Evolutionary conservation across 2,329 filamentous ascomycete species (phyloP).

Genomic region (Ophiocordyceps camponoti-floridani): DNA sequence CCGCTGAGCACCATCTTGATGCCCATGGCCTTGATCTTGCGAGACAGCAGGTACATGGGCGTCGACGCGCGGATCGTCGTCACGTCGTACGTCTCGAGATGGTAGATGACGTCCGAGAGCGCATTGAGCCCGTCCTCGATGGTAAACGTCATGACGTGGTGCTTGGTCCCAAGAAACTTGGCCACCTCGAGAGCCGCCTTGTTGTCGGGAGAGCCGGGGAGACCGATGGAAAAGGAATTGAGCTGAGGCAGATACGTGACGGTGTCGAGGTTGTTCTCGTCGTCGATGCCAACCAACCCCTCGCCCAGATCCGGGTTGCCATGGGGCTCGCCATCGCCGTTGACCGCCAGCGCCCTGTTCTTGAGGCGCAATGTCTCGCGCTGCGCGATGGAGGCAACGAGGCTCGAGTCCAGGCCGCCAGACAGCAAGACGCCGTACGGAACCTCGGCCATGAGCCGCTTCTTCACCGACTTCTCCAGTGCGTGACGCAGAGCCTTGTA

Average conservation of each 20-base stretch:
- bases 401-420: slow-evolving; percentile 84
- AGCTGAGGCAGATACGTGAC: slow-evolving; percentile 85
- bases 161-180: slow-evolving; percentile 91
- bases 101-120: slow-evolving; percentile 92
- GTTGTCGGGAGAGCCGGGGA: slow-evolving; percentile 83
- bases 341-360: slow-evolving; percentile 37
- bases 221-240: slow-evolving; percentile 96
- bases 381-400: slow-evolving; percentile 91
- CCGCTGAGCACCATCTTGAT: slow-evolving; percentile 99
- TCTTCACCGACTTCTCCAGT: slow-evolving; percentile 81
- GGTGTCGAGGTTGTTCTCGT: slow-evolving; percentile 74
- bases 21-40: slow-evolving; percentile 99
- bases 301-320: slow-evolving; percentile 42
- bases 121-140: slow-evolving; percentile 95
- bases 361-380: slow-evolving; percentile 71
- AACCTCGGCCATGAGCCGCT: slow-evolving; percentile 96
- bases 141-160: slow-evolving; percentile 96
- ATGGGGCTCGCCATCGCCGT: slow-evolving; percentile 22
- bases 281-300: slow-evolving; percentile 83
- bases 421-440: slow-evolving; percentile 93
- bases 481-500: slow-evolving; percentile 65
- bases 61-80: slow-evolving; percentile 97
- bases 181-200: slow-evolving; percentile 84
- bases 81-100: slow-evolving; percentile 94
- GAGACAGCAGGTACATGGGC: slow-evolving; percentile 91